Percentiles rank a stretch among this genome's conserved stretches.
phyloP scores from a whole-genome alignment of 2,329 filamentous ascomycete genomes.

The Fusarium falciforme region DNA sequence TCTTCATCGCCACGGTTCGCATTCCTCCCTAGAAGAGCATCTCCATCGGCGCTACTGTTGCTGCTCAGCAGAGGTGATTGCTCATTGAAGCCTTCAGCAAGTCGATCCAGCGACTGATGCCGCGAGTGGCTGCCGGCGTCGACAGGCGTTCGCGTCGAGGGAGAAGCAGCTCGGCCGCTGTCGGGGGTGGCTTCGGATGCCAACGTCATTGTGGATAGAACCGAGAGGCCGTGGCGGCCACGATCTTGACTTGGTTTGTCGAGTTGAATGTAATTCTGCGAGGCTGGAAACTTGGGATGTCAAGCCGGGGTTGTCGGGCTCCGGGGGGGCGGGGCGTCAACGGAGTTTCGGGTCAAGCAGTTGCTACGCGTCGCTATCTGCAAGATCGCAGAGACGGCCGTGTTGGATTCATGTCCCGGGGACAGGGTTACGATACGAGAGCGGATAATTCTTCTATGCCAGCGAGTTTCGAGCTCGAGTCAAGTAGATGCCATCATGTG shows the following conservation, averaged over 20 bases:
- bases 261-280: conserved; percentile 8
- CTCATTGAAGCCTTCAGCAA: conserved; percentile 40
- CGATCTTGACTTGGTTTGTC: conserved; percentile 9
- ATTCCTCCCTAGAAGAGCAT: conserved; percentile 5
- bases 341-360: conserved; percentile 2
- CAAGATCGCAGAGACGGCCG: conserved; percentile 14
- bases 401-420: background rate
- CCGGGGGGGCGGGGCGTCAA: conserved; percentile 22
- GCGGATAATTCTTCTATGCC: background rate
- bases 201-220: conserved; percentile 24
- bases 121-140: conserved; percentile 7
- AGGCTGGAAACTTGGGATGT: conserved; percentile 14
- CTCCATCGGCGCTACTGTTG: conserved; percentile 15
- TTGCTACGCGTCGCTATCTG: conserved; percentile 19
- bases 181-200: conserved; percentile 14
- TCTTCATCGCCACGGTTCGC: conserved; percentile 29
- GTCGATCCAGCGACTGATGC: conserved; percentile 33
- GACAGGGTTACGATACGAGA: background rate
- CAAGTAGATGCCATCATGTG: conserved; percentile 39
- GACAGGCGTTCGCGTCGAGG: conserved; percentile 18
- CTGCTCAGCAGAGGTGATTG: conserved; percentile 47
- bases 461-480: background rate
- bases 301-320: conserved; percentile 14
- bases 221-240: conserved; percentile 8
- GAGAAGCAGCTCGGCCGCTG: conserved; percentile 11